These are phyloP conservation scores for Chaetomium olivaceum DNA, from an alignment of 2,329 filamentous ascomycete genomes.

Conservation along the genomic window DNA sequence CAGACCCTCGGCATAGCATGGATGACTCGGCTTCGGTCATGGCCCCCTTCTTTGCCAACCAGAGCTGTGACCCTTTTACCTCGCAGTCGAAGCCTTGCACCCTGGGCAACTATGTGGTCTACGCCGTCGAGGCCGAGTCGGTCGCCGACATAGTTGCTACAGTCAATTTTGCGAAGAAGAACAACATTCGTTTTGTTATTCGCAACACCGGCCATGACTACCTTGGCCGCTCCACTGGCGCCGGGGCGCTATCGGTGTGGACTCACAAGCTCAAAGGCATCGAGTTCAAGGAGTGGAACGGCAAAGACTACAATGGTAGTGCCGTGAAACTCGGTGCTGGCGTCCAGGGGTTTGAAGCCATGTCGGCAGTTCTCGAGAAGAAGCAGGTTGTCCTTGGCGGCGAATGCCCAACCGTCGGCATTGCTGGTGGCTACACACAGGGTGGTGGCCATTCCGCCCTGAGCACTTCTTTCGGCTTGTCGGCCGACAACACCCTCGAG, in stretches of 20 bases:
- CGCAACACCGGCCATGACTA: constrained; percentile 56
- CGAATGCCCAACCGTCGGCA: constrained; percentile 54
- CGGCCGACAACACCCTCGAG: constrained; percentile 50
- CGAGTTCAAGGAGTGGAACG: constrained; percentile 35
- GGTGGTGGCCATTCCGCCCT: constrained; percentile 58
- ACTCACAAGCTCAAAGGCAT: constrained; percentile 42
- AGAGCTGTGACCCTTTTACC: constrained; percentile 44
- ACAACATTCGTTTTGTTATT: constrained; percentile 53
- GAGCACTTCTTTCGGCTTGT: constrained; percentile 51
- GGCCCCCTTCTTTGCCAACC: constrained; percentile 43
- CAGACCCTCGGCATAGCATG: constrained; percentile 28
- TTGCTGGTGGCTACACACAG: constrained; percentile 49
- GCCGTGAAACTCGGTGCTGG: constrained; percentile 59
- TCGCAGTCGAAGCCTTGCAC: constrained; percentile 41
- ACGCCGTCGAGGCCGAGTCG: constrained; percentile 41
- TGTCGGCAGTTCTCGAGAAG: constrained; percentile 48
- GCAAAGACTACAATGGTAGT: constrained; percentile 44
- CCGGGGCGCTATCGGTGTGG: constrained; percentile 42
- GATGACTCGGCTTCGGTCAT: constrained; percentile 38
- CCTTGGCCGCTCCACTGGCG: constrained; percentile 40
- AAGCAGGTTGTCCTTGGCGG: constrained; percentile 54
- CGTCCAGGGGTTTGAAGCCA: constrained; percentile 54
- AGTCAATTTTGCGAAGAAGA: constrained; percentile 48
- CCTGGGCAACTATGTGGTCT: constrained; percentile 48
- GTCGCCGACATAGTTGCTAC: constrained; percentile 39